Evolutionary conservation across 2,329 filamentous ascomycete genomes (phyloP).

Genomic region (Neopestalotiopsis sp.): DNA sequence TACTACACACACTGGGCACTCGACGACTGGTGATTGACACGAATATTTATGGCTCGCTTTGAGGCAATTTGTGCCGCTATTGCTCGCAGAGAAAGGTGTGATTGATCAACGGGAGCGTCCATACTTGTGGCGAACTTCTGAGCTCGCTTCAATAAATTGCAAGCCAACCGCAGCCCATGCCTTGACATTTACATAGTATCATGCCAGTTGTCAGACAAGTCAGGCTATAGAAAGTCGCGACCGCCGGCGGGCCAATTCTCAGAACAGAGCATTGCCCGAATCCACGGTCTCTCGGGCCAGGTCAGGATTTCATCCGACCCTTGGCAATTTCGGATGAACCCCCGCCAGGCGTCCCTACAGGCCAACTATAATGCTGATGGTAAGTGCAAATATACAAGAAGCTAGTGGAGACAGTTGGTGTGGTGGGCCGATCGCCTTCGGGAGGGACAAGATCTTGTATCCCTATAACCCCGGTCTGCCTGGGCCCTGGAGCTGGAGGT

Average conservation of each 20-base stretch:
- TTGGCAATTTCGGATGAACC: neutral
- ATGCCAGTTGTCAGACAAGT: neutral
- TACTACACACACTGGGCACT: too few relatives aligned
- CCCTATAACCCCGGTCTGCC: neutral
- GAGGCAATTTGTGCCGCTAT: too few relatives aligned
- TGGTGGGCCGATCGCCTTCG: neutral
- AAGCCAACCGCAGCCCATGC: neutral
- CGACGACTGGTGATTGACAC: too few relatives aligned
- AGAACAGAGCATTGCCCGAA: neutral
- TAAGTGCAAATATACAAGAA: neutral
- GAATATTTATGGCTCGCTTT: too few relatives aligned
- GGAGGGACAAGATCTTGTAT: neutral
- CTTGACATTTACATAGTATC: neutral
- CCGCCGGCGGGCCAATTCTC: neutral
- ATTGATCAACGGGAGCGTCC: too few relatives aligned
- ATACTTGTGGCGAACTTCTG: too few relatives aligned
- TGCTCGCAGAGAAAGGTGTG: too few relatives aligned
- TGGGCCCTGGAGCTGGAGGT: neutral
- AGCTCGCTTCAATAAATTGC: neutral
- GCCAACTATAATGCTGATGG: neutral
- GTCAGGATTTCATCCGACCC: neutral
- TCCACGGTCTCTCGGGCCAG: neutral
- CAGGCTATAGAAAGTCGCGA: neutral
- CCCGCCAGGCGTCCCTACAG: neutral
- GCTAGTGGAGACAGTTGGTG: neutral